Percentiles rank a stretch among this genome's conserved stretches.
Evolutionary conservation across 1,284 basidiomycete genomes (phyloP).

Genomic region (Flammula alnicola): DNA sequence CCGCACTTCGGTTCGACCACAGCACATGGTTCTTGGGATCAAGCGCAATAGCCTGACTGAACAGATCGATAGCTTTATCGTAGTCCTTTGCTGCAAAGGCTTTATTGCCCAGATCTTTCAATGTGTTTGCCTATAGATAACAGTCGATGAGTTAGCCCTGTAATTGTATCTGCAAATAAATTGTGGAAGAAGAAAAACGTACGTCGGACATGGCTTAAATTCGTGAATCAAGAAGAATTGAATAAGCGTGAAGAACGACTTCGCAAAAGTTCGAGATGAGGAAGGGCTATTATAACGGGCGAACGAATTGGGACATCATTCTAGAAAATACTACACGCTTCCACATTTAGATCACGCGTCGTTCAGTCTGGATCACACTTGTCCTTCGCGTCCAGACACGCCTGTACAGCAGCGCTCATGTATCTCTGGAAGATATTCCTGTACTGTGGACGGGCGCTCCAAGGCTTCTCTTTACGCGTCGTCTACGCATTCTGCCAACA

Average conservation of each 20-base stretch:
- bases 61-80: constrained; percentile 85
- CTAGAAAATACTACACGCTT: constrained; percentile 38
- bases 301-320: constrained; percentile 23
- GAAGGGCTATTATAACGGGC: constrained; percentile 17
- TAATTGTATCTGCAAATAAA: constrained; percentile 1
- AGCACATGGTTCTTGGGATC: constrained; percentile 88
- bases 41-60: constrained; percentile 86
- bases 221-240: constrained; percentile 3
- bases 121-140: constrained; percentile 51
- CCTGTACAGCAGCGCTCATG: background rate
- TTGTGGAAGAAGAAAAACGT: constrained; percentile 29
- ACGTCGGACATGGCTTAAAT: constrained; percentile 40
- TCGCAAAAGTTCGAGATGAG: constrained; percentile 8
- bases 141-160: constrained; percentile 1
- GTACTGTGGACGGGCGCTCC: too few relatives aligned
- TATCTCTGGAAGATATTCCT: background rate
- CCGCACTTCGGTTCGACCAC: constrained; percentile 93
- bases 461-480: too few relatives aligned
- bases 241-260: constrained; percentile 4
- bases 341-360: constrained; percentile 26
- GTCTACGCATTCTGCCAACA: too few relatives aligned
- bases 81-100: constrained; percentile 94
- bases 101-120: constrained; percentile 96
- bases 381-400: background rate
- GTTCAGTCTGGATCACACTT: constrained; percentile 10